These are phyloP conservation scores for Apiotrichum brassicae DNA, from an alignment of 1,284 basidiomycete species.

Conservation along the genomic window DNA sequence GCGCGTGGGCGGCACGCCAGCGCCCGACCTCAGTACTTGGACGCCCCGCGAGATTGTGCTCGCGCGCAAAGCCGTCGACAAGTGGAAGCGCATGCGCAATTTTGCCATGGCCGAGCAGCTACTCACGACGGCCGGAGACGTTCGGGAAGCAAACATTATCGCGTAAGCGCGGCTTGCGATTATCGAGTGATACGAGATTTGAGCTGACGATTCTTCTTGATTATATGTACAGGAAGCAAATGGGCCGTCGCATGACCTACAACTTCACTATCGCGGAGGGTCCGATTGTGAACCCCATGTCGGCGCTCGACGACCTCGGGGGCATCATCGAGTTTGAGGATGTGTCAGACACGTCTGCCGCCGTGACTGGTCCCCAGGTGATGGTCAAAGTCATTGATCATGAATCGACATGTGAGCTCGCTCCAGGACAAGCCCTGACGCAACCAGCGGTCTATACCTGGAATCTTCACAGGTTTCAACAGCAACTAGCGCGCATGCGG, in stretches of 20 bases:
- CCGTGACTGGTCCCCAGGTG: constrained; percentile 71
- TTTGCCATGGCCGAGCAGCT: constrained; percentile 90
- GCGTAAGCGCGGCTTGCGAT: constrained; percentile 54
- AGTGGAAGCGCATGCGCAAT: constrained; percentile 74
- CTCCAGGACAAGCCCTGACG: constrained; percentile 16
- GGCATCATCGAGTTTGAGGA: constrained; percentile 89
- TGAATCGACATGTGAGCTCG: constrained; percentile 55
- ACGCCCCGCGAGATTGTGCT: constrained; percentile 70
- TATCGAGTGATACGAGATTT: too few species aligned
- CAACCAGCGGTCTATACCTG: constrained; percentile 70
- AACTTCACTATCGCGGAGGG: constrained; percentile 87
- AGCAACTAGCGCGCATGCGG: constrained; percentile 87
- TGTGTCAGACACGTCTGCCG: constrained; percentile 69
- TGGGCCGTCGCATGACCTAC: constrained; percentile 77
- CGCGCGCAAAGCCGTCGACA: constrained; percentile 69
- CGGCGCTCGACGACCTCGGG: constrained; percentile 76
- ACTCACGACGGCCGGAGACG: constrained; percentile 72
- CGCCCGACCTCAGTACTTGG: constrained; percentile 72
- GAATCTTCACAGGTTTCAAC: constrained; percentile 80
- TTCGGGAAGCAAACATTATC: constrained; percentile 93
- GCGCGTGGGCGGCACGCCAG: constrained; percentile 53
- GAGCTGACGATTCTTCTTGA: too few species aligned
- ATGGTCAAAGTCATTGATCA: constrained; percentile 87
- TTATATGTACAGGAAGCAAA: constrained; percentile 60
- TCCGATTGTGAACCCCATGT: constrained; percentile 53